These are phyloP conservation scores for Earliella scabrosa DNA, from an alignment of 1,284 basidiomycete genomes.

Conservation along the genomic window DNA sequence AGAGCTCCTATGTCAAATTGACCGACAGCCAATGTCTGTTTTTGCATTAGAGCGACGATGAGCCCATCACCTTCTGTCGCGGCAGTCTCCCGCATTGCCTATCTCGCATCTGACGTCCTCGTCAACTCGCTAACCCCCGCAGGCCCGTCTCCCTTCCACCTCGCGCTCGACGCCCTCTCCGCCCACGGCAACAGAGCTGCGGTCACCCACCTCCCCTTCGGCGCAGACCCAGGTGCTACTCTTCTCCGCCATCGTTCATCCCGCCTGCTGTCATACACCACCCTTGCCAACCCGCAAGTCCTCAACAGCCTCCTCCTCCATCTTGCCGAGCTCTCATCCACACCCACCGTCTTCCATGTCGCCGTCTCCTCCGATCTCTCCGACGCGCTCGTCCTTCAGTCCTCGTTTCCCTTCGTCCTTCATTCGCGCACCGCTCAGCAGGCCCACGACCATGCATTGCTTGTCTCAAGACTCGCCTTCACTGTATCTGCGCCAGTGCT, in stretches of 20 bases:
- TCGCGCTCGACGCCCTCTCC: constrained; percentile 20
- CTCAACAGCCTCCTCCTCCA: constrained; percentile 60
- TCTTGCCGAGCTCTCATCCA: constrained; percentile 56
- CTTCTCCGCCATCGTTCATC: constrained; percentile 44
- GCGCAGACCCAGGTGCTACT: constrained; percentile 61
- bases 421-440: constrained; percentile 67
- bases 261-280: constrained; percentile 57
- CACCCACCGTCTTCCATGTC: constrained; percentile 63
- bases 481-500: constrained; percentile 69
- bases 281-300: constrained; percentile 47
- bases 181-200: constrained; percentile 17
- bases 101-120: constrained; percentile 67
- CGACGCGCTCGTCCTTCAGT: constrained; percentile 60
- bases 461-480: constrained; percentile 71
- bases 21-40: constrained; percentile 12
- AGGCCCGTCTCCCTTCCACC: constrained; percentile 40
- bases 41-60: constrained; percentile 17
- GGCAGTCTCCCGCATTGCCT: constrained; percentile 70
- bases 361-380: constrained; percentile 58
- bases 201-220: constrained; percentile 51
- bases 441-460: constrained; percentile 74
- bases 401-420: constrained; percentile 62
- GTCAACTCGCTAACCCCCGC: constrained; percentile 57
- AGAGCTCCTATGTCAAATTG: constrained; percentile 3
- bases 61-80: constrained; percentile 36